Evolutionary conservation across 2,329 filamentous ascomycete genomes (phyloP).

Genomic region (Claviceps sp.): DNA sequence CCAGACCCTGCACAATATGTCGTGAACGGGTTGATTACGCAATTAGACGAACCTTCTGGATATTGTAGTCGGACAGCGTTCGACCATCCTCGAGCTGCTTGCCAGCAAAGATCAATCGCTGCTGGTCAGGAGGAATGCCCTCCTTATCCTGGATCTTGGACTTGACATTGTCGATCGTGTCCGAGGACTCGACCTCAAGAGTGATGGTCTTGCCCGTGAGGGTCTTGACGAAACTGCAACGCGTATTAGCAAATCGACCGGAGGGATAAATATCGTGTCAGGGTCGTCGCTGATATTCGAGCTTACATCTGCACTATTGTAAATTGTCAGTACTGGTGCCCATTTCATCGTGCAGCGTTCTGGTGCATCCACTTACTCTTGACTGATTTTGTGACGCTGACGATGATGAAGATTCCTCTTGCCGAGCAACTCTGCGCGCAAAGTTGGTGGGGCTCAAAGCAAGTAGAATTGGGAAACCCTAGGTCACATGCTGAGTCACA

Average conservation of each 20-base stretch:
- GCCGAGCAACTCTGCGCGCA: conserved; percentile 21
- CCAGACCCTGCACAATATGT: not conserved
- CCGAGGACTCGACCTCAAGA: conserved; percentile 96
- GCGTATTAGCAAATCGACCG: conserved; percentile 16
- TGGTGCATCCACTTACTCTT: conserved; percentile 39
- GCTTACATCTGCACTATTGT: conserved; percentile 79
- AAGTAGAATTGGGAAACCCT: conserved; percentile 23
- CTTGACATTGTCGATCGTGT: conserved; percentile 99
- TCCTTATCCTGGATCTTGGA: conserved; percentile 99
- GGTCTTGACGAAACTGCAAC: conserved; percentile 93
- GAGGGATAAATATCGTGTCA: not conserved
- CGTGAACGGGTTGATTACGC: too few species aligned
- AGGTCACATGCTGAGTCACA: conserved; percentile 20
- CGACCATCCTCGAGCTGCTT: conserved; percentile 99
- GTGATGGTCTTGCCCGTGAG: conserved; percentile 99
- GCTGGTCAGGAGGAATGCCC: conserved; percentile 94
- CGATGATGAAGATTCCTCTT: conserved; percentile 25
- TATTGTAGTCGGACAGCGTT: conserved; percentile 96
- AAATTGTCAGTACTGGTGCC: conserved; percentile 32
- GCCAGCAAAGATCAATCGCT: conserved; percentile 96
- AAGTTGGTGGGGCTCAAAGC: conserved; percentile 30
- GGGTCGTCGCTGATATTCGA: conserved; percentile 11
- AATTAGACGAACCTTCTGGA: conserved; percentile 69
- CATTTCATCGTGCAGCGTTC: not conserved
- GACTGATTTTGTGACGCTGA: conserved; percentile 37